Evolutionary conservation across 305 asterid species (phyloP).

Genomic region (Ajuga reptans): DNA sequence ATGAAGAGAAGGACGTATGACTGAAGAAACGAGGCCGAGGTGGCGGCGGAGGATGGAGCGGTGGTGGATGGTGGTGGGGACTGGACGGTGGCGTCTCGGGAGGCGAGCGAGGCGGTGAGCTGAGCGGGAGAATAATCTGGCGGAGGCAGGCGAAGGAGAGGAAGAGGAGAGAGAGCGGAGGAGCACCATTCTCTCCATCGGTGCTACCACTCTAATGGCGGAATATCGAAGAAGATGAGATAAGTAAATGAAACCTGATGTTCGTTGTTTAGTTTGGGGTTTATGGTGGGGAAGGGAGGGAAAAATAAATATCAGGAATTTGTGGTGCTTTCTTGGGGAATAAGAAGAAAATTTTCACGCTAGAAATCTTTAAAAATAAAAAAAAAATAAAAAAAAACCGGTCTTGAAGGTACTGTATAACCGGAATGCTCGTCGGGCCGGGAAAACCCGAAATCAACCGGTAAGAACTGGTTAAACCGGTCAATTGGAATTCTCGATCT

Average conservation of each 20-base stretch:
- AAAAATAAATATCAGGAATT: constrained; percentile 22
- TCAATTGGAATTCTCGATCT: too few relatives aligned
- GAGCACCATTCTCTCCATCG: constrained; percentile 73
- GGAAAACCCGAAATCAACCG: too few relatives aligned
- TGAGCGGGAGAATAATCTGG: constrained; percentile 59
- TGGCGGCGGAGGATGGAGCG: constrained; percentile 45
- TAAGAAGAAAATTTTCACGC: constrained; percentile 17
- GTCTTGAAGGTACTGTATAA: too few relatives aligned
- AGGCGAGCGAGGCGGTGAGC: constrained; percentile 39
- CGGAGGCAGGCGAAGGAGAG: constrained; percentile 33
- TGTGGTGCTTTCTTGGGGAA: constrained; percentile 33
- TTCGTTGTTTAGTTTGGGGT: not conserved
- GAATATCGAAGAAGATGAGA: constrained; percentile 20
- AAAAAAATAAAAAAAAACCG: too few relatives aligned
- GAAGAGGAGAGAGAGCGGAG: constrained; percentile 59
- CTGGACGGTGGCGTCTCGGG: constrained; percentile 43
- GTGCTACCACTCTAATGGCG: constrained; percentile 19
- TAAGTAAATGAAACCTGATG: not conserved
- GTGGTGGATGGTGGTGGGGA: constrained; percentile 36
- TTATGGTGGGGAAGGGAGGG: constrained; percentile 4
- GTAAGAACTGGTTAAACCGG: too few relatives aligned
- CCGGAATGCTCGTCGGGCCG: too few relatives aligned
- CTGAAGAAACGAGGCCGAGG: constrained; percentile 36
- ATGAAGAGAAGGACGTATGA: constrained; percentile 34
- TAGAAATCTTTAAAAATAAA: too few relatives aligned